Percentiles rank a stretch among this genome's conserved stretches.
These are phyloP conservation scores for Phyllosticta ampelicida DNA, from an alignment of 2,329 filamentous ascomycete genomes.

Conservation along the genomic window DNA sequence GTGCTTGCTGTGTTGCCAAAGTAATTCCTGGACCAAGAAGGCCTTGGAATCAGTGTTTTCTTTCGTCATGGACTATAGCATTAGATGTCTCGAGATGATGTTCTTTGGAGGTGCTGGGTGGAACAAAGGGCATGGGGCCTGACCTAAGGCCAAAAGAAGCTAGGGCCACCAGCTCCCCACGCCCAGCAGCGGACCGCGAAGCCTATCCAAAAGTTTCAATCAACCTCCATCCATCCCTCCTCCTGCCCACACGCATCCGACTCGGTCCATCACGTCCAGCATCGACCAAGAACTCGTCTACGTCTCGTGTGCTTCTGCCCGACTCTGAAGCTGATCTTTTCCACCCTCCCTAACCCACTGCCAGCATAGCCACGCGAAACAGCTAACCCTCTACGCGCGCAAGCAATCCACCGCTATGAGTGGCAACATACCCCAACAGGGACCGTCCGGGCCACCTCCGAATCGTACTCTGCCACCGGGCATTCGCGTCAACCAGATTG, in stretches of 20 bases:
- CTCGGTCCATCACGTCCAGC: too few relatives aligned
- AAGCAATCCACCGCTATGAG: neutral
- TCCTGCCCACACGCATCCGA: neutral
- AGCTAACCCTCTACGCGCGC: neutral
- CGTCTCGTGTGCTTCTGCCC: neutral
- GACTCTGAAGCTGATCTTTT: neutral
- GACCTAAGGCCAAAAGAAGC: neutral
- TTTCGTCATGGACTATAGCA: too few relatives aligned
- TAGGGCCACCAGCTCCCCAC: neutral
- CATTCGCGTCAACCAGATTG: constrained; percentile 44
- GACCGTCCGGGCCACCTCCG: neutral
- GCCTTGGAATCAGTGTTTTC: too few relatives aligned
- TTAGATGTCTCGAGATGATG: too few relatives aligned
- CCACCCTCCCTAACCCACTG: neutral
- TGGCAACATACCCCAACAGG: neutral
- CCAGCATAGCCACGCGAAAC: neutral
- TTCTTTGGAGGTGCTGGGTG: neutral
- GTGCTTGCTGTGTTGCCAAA: too few relatives aligned
- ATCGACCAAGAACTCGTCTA: neutral
- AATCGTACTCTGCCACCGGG: constrained; percentile 11
- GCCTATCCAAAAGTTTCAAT: constrained; percentile 10
- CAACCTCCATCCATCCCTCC: constrained; percentile 2
- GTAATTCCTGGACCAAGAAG: too few relatives aligned
- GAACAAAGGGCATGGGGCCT: neutral
- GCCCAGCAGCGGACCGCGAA: constrained; percentile 1